phyloP scores from a whole-genome alignment of 257 asterid species.

The Echites panduratus region DNA sequence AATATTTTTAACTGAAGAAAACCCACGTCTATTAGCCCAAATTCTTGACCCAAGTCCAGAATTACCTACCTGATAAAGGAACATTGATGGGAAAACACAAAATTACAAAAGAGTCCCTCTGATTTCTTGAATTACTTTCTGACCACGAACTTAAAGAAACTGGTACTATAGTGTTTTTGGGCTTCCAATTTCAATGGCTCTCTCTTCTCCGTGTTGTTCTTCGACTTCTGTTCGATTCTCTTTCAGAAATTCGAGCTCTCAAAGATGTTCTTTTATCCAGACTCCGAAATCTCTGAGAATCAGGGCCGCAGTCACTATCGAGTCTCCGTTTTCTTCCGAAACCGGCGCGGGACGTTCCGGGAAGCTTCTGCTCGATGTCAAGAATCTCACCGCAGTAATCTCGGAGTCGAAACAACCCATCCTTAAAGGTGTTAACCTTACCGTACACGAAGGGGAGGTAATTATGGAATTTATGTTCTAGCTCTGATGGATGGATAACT shows the following conservation, averaged over 20 bases:
- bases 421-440: slow-evolving; percentile 88
- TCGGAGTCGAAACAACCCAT: slow-evolving; percentile 64
- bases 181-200: slow-evolving; percentile 40
- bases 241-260: slow-evolving; percentile 24
- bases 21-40: background rate
- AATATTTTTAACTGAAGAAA: background rate
- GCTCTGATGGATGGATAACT: background rate
- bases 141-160: background rate
- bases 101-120: background rate
- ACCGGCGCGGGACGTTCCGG: slow-evolving; percentile 33
- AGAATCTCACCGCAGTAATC: slow-evolving; percentile 69
- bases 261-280: slow-evolving; percentile 29
- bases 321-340: slow-evolving; percentile 47
- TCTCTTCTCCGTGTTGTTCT: slow-evolving; percentile 26
- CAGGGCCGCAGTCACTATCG: slow-evolving; percentile 52
- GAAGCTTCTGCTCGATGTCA: slow-evolving; percentile 73
- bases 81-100: background rate
- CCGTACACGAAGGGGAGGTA: slow-evolving; percentile 89
- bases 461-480: slow-evolving; percentile 1
- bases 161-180: too few species aligned
- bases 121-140: background rate
- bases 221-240: slow-evolving; percentile 32
- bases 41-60: background rate
- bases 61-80: background rate
- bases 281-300: slow-evolving; percentile 21